These are phyloP conservation scores for Fusarium coicis DNA, from an alignment of 2,329 filamentous ascomycete species.

Conservation along the genomic window DNA sequence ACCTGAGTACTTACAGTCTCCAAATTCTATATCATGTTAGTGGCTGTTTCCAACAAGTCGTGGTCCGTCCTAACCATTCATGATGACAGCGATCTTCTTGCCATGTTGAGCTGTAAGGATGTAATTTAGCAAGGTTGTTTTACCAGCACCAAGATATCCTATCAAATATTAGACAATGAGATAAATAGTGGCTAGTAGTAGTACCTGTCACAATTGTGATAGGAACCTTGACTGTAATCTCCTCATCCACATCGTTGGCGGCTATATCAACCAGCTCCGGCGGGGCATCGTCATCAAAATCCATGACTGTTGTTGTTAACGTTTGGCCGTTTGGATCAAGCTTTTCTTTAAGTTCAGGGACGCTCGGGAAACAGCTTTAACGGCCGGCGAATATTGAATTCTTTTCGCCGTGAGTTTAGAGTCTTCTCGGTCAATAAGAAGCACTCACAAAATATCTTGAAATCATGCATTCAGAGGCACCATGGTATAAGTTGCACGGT, in stretches of 20 bases:
- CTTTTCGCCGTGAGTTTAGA: not conserved
- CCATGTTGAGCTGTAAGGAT: constrained; percentile 95
- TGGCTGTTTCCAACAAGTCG: not conserved
- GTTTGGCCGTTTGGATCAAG: not conserved
- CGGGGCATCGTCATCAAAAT: constrained; percentile 73
- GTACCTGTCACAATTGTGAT: constrained; percentile 86
- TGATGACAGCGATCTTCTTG: constrained; percentile 97
- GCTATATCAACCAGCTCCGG: constrained; percentile 69
- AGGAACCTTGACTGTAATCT: constrained; percentile 74
- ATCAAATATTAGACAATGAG: constrained; percentile 2
- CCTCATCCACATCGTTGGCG: constrained; percentile 54
- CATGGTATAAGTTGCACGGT: constrained; percentile 27
- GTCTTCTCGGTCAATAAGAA: not conserved
- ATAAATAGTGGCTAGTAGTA: not conserved
- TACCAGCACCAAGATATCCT: constrained; percentile 96
- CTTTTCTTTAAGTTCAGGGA: not conserved
- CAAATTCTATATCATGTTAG: constrained; percentile 71
- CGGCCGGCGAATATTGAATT: not conserved
- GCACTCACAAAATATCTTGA: not conserved
- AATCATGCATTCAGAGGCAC: not conserved
- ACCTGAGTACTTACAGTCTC: constrained; percentile 70
- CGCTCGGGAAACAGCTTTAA: not conserved
- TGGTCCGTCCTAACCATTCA: constrained; percentile 72
- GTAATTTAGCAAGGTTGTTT: constrained; percentile 95
- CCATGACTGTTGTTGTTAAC: constrained; percentile 56